Base-by-base conservation (phyloP, 176 grass and related monocot genomes). In the Avena insularis region DNA sequence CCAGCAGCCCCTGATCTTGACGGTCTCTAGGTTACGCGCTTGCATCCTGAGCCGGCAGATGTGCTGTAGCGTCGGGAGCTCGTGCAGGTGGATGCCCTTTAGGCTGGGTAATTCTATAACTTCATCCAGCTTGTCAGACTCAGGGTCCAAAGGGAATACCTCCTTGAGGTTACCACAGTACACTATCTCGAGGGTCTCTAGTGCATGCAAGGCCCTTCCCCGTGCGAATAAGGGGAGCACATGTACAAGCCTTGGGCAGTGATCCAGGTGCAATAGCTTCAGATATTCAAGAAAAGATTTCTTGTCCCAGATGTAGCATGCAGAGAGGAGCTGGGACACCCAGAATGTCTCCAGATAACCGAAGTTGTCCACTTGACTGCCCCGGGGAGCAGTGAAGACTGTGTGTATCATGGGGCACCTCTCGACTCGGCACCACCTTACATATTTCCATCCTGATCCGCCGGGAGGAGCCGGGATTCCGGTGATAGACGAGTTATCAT, bases 381-480 rank as follows among this genome's bases (percentile, higher is more conserved):
- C 4, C 14, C 1, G 3, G 9, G 70, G 69, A 75, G 8, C 2
- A 45, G 5, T 0, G 14, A 86, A 86, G 23, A 86, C 25, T 0
- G 27, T 25, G 8, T 78, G 11, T 64, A 85, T 8, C 9, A 2
- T 68, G 8, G 49, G 77, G 27, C 85, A 87, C 38, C 77, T 58
- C 66, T 87, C 85, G 2, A 87, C 17, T 21, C 53, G 65, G 17
- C 66, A 86, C 85, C 66, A 86, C 2, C 0, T 0, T 35, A 86
- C 13, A 0, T 0, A 0, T 43, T 43, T 7, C 0, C 0, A 0
- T 77, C 85, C 79, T 9, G 1, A 11, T 33, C 4, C 51, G 15
- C 15, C 15, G 16, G 53, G 16, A 55, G 53, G 55, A 49, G 16
- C 16, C 12, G 9, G 54, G 25, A 80, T 60, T 14, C 12, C 12